phyloP scores from a whole-genome alignment of 2,329 filamentous ascomycete species.

The Fusarium pseudocircinatum region DNA sequence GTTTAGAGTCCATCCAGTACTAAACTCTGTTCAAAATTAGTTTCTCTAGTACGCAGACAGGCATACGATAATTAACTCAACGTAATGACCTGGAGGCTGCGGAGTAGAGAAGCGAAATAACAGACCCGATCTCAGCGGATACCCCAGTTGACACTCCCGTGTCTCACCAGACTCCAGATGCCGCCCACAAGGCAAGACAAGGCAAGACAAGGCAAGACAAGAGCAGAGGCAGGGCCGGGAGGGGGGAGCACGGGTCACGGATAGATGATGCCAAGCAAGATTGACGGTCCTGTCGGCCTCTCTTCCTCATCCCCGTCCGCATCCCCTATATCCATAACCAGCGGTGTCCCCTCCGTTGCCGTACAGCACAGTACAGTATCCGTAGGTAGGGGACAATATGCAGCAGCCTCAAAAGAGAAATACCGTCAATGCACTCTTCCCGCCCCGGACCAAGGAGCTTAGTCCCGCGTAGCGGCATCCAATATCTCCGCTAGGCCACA shows the following conservation, averaged over 20 bases:
- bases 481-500: slow-evolving; percentile 25
- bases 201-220: slow-evolving; percentile 36
- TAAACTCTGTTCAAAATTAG: neutral
- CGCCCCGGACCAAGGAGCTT: neutral
- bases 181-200: slow-evolving; percentile 39
- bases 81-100: neutral
- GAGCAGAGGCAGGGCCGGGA: neutral
- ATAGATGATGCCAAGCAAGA: slow-evolving; percentile 3
- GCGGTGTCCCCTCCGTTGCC: neutral
- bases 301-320: slow-evolving; percentile 5
- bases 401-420: slow-evolving; percentile 31
- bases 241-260: neutral
- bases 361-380: neutral
- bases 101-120: neutral
- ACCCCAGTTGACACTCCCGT: slow-evolving; percentile 46
- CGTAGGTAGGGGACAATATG: slow-evolving; percentile 1
- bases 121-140: slow-evolving; percentile 32
- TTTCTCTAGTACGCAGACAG: neutral
- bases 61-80: neutral
- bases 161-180: slow-evolving; percentile 40
- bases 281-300: slow-evolving; percentile 5
- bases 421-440: slow-evolving; percentile 17
- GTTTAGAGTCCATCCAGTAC: neutral
- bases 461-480: slow-evolving; percentile 1
- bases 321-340: slow-evolving; percentile 11